Base-by-base conservation (phyloP, 352 stramenopile species). In the Phytophthora sp. region DNA sequence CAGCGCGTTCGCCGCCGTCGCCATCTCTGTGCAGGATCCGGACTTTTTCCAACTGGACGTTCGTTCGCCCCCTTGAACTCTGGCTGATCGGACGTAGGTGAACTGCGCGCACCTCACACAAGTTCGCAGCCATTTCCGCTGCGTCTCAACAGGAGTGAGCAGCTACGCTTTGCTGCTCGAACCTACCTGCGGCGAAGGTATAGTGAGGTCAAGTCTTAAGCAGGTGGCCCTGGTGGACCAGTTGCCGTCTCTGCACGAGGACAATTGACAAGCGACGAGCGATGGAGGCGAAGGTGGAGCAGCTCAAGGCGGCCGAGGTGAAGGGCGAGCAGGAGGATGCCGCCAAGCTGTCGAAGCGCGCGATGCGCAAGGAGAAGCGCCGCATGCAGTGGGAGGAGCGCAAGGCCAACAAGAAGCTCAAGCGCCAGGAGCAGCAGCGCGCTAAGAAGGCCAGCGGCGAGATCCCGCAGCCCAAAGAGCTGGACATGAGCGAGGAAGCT, bases 321-420 rank as follows among this genome's bases (percentile, higher is more conserved):
- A n/a, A n/a, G n/a, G n/a, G n/a, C 2, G 27, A 27, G 21, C 26
- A 30, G n/a, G 57, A 68, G 12, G 34, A 51, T 13, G 27, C 6
- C 1, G 31, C 32, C 6, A 58, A 56, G 17, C n/a, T 80, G 23
- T 82, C 79, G 20, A 89, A 88, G 75, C 77, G 82, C 38, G 71
- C 74, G 1, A 77, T 79, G 52, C 74, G 75, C 26, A 81, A 77
- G 46, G 73, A 83, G 48, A 92, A 91, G 68, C 79, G 72, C n/a
- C 76, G 69, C 5, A 66, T 73, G 56, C 76, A 80, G 49, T 94
- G 67, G 71, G 79, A 96, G 54, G 79, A 92, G 57, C 87, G 87
- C 53, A 97, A 96, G 52, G 79, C 81, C 54, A 72, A 91, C 24
- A 98, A 98, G 68, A 96, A 96, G 56, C 65, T 82, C 50, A 77